A percentile compares a stretch with the other conserved stretches of the same genome.
Conservation (phyloP, 352 stramenopile species). For the Peronosclerospora sorghi region DNA sequence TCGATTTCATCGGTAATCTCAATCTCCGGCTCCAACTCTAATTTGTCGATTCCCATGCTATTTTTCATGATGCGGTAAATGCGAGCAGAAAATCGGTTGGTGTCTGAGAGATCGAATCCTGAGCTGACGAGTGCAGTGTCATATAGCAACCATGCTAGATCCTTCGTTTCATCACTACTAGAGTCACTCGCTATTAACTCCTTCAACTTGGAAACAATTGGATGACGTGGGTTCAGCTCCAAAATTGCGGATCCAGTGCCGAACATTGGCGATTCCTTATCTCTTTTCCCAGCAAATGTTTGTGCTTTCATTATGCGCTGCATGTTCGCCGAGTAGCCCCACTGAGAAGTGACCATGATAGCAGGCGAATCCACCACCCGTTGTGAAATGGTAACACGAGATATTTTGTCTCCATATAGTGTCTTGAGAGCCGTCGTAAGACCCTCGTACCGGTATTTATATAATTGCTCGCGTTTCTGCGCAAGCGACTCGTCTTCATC, state of each 20-base stretch:
- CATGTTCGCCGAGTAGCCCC: conserved; percentile 98
- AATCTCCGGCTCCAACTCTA: conserved; percentile 93
- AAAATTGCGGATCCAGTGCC: conserved; percentile 86
- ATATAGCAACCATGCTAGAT: conserved; percentile 95
- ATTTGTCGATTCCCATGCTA: conserved; percentile 83
- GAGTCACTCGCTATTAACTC: conserved; percentile 48
- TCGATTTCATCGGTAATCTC: conserved; percentile 80
- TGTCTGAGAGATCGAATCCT: conserved; percentile 93
- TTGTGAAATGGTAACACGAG: conserved; percentile 92
- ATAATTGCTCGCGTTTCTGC: conserved; percentile 92
- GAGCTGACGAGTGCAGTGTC: conserved; percentile 96
- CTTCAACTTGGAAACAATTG: conserved; percentile 95
- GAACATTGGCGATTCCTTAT: conserved; percentile 24
- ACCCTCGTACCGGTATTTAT: conserved; percentile 93
- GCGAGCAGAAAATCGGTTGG: conserved; percentile 87
- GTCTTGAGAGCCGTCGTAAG: conserved; percentile 95
- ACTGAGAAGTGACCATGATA: conserved; percentile 95
- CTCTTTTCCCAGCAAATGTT: conserved; percentile 86
- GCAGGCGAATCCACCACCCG: conserved; percentile 88
- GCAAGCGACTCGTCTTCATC: conserved; percentile 95
- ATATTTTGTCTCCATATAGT: conserved; percentile 91
- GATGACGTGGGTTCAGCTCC: conserved; percentile 98
- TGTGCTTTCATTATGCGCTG: conserved; percentile 98
- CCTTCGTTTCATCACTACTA: conserved; percentile 81
- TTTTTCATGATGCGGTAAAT: conserved; percentile 92